Evolutionary conservation across 257 asterid genomes (phyloP), one percentile per base, ranked within the genome.

Genomic region (Solanum paucissectum): DNA sequence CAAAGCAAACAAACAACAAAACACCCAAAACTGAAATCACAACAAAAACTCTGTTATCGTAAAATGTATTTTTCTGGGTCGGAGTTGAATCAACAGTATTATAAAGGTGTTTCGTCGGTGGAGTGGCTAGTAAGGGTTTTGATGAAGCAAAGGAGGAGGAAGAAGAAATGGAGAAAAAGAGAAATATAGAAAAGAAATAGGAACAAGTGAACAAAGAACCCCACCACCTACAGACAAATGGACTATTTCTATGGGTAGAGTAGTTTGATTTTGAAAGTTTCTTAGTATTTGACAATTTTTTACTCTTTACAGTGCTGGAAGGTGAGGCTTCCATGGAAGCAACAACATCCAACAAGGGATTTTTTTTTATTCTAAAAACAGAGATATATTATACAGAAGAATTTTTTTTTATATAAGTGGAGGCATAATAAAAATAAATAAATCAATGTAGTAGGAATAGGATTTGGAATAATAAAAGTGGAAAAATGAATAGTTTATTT

Each of bases 201-300:
- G 64, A 85, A 40, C 82, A 85, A 85, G 55, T 20, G 4, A 66
- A 85, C 87, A 64, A 16, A 62, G 87, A 85, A 71, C 81, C 87
- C 87, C 87, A 85, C 87, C 87, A 85, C 87, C 87, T 25, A 85
- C 81, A 62, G 82, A 85, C 87, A 85, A 85, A 40, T 66, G 40
- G 75, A 85, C 87, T 20, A 66, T 85, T 85, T 85, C 40, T 23
- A 37, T 13, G 25, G 0, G 1, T 8, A 84, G 21, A 60, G 13
- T 84, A 6, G 87, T 84, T 9, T 60, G 77, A n/a, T 13, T 66
- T 66, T 64, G 87, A 85, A 36, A 25, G 4, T 18, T 62, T 62
- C 32, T 62, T 62, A 4, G 32, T 62, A 62, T 62, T 79, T 42
- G 38, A 79, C 68, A 46, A 29, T 29, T 29, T 49, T 44, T 81